Evolutionary conservation across 148 eudicot genomes (phyloP).

Genomic region (Heliamphora exappendiculata): DNA sequence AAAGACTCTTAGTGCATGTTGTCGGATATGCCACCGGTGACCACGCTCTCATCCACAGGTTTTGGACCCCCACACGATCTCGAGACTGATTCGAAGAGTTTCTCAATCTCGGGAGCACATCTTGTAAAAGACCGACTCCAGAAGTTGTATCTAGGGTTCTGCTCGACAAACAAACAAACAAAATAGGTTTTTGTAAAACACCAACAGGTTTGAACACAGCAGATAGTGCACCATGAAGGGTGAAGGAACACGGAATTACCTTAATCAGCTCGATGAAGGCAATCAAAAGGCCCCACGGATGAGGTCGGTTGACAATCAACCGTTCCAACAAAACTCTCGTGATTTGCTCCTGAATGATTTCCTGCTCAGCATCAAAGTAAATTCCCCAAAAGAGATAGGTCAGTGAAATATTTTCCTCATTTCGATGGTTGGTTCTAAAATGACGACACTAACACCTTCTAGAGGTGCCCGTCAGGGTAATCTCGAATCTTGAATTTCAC

Average conservation of each 20-base stretch:
- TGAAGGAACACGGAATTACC: conserved; percentile 31
- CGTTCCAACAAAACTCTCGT: conserved; percentile 90
- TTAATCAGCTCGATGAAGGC: conserved; percentile 91
- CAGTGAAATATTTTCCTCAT: not conserved
- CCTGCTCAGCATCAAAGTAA: conserved; percentile 36
- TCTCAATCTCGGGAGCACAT: conserved; percentile 94
- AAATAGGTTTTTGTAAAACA: not conserved
- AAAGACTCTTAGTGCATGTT: conserved; percentile 30
- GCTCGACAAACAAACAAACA: conserved; percentile 4
- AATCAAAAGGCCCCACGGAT: conserved; percentile 95
- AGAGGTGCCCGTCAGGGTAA: not conserved
- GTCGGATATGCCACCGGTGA: conserved; percentile 66
- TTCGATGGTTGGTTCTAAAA: not conserved
- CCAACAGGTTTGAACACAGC: not conserved
- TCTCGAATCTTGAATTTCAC: not conserved
- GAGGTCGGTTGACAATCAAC: conserved; percentile 79
- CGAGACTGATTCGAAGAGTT: conserved; percentile 81
- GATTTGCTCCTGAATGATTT: conserved; percentile 82
- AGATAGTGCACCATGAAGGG: not conserved
- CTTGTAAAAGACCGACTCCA: conserved; percentile 81
- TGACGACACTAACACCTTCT: not conserved
- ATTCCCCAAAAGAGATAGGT: not conserved
- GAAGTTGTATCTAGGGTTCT: conserved; percentile 89
- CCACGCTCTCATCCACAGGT: conserved; percentile 64
- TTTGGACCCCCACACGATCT: conserved; percentile 91